Base-by-base conservation (phyloP, 139 green algal genomes). In the Limnomonas spitsbergensis region DNA sequence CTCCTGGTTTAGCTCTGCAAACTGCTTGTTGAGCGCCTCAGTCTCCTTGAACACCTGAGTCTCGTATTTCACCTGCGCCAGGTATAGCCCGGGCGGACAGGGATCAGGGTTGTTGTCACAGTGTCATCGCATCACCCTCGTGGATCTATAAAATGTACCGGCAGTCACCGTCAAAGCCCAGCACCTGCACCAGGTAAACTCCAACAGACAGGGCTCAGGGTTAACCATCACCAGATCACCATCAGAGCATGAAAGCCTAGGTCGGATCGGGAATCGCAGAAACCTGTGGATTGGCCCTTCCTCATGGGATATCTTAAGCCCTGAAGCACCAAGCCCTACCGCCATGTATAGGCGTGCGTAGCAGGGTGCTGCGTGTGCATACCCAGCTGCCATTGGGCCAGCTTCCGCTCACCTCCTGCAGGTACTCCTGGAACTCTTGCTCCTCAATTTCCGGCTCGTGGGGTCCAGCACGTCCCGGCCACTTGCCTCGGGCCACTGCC, bases 341-440 rank as follows among this genome's bases (percentile, higher is more conserved):
- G n/a, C n/a, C n/a, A n/a, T n/a, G n/a, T n/a, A n/a, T n/a, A n/a
- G n/a, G n/a, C n/a, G n/a, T n/a, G n/a, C n/a, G n/a, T n/a, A n/a
- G n/a, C n/a, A n/a, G n/a, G n/a, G n/a, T n/a, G n/a, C n/a, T n/a
- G n/a, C n/a, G n/a, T n/a, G n/a, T n/a, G n/a, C n/a, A n/a, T n/a
- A n/a, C n/a, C n/a, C n/a, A n/a, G n/a, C n/a, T n/a, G n/a, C n/a
- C n/a, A n/a, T n/a, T n/a, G n/a, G n/a, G n/a, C n/a, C n/a, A n/a
- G n/a, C n/a, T 20, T 72, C n/a, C 9, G 24, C 77, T 42, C 74
- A 81, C 74, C 67, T 88, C 79, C 52, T 84, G 37, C 79, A 85
- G 78, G 38, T 83, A 88, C 81, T 91, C 85, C 78, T 89, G 75
- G 71, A 83, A 91, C 29, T 90, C 85, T 37, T 87, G 75, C 31